phyloP scores from a whole-genome alignment of 2,329 filamentous ascomycete species.

The Triangularia verruculosa region DNA sequence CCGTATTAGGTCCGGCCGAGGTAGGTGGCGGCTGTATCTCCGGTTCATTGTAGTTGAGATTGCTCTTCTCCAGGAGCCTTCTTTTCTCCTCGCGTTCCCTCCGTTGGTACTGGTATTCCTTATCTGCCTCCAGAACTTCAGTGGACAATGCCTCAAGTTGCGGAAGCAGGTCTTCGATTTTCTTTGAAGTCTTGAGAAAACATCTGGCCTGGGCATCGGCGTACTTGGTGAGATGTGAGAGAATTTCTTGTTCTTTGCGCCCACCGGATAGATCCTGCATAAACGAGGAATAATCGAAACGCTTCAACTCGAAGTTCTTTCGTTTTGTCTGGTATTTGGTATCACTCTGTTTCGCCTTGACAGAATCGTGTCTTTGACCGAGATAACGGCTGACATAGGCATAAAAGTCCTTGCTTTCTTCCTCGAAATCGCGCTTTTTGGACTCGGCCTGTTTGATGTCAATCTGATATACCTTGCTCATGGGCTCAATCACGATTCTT shows the following conservation, averaged over 20 bases:
- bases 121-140: constrained; percentile 91
- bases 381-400: constrained; percentile 91
- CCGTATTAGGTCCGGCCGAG: constrained; percentile 33
- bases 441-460: constrained; percentile 97
- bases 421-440: constrained; percentile 97
- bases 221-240: constrained; percentile 91
- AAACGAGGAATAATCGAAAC: constrained; percentile 98
- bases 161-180: constrained; percentile 80
- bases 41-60: constrained; percentile 67
- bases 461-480: constrained; percentile 85
- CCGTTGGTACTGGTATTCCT: constrained; percentile 92
- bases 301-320: constrained; percentile 91
- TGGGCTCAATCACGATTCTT: constrained; percentile 89
- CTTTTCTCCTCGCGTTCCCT: constrained; percentile 96
- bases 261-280: constrained; percentile 99
- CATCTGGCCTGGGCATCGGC: constrained; percentile 79
- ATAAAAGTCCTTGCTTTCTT: constrained; percentile 98
- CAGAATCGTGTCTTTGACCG: constrained; percentile 90
- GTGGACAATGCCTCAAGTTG: constrained; percentile 83
- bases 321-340: constrained; percentile 94
- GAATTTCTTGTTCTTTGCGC: constrained; percentile 94
- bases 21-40: constrained; percentile 46
- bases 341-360: constrained; percentile 98
- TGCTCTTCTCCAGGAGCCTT: constrained; percentile 83
- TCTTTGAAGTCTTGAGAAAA: constrained; percentile 80